A percentile compares a stretch with the other conserved stretches of the same genome.
Evolutionary conservation across 768 basidiomycete species (phyloP).

Genomic region (Agaricus sinodeliciosus): DNA sequence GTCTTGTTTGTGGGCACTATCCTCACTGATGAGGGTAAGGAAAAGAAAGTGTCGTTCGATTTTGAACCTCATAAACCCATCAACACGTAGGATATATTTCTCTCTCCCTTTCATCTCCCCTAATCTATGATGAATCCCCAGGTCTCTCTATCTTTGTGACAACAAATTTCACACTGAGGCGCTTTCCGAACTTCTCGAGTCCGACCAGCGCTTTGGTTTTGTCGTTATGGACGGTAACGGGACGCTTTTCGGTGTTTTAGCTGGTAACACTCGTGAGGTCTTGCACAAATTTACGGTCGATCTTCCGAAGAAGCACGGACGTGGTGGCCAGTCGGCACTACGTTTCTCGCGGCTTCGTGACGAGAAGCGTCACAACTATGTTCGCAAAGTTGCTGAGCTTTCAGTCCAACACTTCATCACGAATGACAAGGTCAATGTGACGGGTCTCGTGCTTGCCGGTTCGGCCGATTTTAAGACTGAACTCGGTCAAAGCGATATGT

Average conservation of each 20-base stretch:
- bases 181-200: conserved; percentile 91
- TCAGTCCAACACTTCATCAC: conserved; percentile 99
- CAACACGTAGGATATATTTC: conserved; percentile 69
- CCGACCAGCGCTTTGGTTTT: conserved; percentile 96
- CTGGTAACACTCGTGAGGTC: conserved; percentile 96
- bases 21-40: conserved; percentile 97
- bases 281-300: conserved; percentile 99
- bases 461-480: conserved; percentile 99
- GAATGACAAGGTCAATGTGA: conserved; percentile 96
- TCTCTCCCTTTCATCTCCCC: neutral
- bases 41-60: conserved; percentile 98
- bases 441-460: conserved; percentile 92
- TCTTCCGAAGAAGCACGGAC: conserved; percentile 98
- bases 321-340: conserved; percentile 98
- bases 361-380: conserved; percentile 99
- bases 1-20: conserved; percentile 98
- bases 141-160: conserved; percentile 97
- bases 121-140: conserved; percentile 20
- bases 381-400: conserved; percentile 95
- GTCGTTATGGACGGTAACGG: conserved; percentile 99
- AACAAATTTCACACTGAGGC: conserved; percentile 99
- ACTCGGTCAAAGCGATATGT: conserved; percentile 93
- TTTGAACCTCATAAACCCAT: conserved; percentile 99
- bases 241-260: conserved; percentile 89
- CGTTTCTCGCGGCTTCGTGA: conserved; percentile 99